Evolutionary conservation across 2,329 filamentous ascomycete species (phyloP), one percentile per base, ranked within the genome.

Genomic region (Colletotrichum brevisporum): DNA sequence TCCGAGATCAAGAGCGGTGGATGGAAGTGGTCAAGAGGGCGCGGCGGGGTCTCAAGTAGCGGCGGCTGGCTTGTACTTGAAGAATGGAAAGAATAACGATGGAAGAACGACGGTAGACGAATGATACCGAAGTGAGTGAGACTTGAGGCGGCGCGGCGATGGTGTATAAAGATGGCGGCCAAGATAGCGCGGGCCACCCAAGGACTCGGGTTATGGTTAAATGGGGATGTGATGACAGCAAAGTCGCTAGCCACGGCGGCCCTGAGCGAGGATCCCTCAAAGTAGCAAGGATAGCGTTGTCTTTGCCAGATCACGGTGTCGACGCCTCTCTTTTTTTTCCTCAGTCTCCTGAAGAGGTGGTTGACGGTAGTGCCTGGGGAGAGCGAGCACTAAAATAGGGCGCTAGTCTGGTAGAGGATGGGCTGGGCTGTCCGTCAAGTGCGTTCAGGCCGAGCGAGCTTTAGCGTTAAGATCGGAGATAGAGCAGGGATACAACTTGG

Each of bases 111-210:
- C 55, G 48, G 36, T 27, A 47, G 63, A 21, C 66, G 51, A 69
- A 26, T 69, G 62, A 69, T 56, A 55, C 50, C 62, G 51, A 43
- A 63, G 59, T 63, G 24, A 59, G 56, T 71, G 68, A 71, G 70
- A 71, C 70, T 71, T 61, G 67, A 72, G 71, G 71, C 71, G 71
- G 71, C 71, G 69, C 64, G 68, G 53, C 60, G 69, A 70, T 70
- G 67, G 71, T 71, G 71, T 72, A 72, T 72, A 72, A 71, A 71
- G 68, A 70, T 65, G 68, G 63, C 56, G 70, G 60, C 70, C 64
- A 68, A 71, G 69, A 71, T 72, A 66, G 71, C 65, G 71, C 64
- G 71, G 69, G 51, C 69, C 69, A 71, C 68, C 69, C 69, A 69
- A 61, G 64, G 51, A 65, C 58, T 72, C 71, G 69, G 71, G 71